Conservation (phyloP, 2,329 filamentous ascomycete species). For the Ophiostoma sp. region DNA sequence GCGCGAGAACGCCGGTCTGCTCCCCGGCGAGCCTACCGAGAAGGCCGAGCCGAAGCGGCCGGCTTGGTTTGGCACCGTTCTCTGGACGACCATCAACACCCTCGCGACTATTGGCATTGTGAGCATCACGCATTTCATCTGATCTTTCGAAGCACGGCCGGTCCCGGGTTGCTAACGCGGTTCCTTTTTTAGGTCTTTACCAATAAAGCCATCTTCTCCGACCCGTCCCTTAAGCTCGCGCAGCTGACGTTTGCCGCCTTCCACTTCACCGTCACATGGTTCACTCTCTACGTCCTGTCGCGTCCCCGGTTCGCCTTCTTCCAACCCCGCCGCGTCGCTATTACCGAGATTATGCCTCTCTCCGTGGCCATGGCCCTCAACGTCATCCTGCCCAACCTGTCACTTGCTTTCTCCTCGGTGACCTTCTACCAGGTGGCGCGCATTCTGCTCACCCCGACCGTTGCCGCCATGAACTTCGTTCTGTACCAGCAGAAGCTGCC, state of each 20-base stretch:
- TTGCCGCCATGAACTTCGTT: slow-evolving; percentile 64
- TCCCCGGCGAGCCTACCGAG: slow-evolving; percentile 39
- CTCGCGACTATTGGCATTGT: slow-evolving; percentile 64
- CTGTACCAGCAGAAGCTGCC: slow-evolving; percentile 61
- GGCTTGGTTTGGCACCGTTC: slow-evolving; percentile 42
- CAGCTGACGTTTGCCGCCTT: slow-evolving; percentile 68
- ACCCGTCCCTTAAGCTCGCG: slow-evolving; percentile 59
- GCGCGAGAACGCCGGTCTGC: slow-evolving; percentile 45
- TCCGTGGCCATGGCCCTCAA: slow-evolving; percentile 67
- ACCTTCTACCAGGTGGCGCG: slow-evolving; percentile 71
- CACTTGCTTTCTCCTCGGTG: slow-evolving; percentile 65
- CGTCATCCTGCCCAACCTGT: slow-evolving; percentile 68
- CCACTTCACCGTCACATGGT: slow-evolving; percentile 66
- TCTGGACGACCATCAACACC: slow-evolving; percentile 64
- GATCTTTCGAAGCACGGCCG: too few relatives aligned
- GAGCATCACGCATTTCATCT: slow-evolving; percentile 33
- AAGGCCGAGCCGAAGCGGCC: slow-evolving; percentile 40
- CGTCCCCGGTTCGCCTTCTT: slow-evolving; percentile 61
- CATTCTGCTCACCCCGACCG: slow-evolving; percentile 65
- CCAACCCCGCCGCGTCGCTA: slow-evolving; percentile 53
- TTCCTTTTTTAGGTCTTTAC: slow-evolving; percentile 58
- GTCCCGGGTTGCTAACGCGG: slow-evolving; percentile 5
- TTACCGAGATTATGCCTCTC: slow-evolving; percentile 62
- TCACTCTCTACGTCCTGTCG: slow-evolving; percentile 63
- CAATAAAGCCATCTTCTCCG: slow-evolving; percentile 69